phyloP scores from a whole-genome alignment of 805 yeast species.

The Pichia gijzeniarum region DNA sequence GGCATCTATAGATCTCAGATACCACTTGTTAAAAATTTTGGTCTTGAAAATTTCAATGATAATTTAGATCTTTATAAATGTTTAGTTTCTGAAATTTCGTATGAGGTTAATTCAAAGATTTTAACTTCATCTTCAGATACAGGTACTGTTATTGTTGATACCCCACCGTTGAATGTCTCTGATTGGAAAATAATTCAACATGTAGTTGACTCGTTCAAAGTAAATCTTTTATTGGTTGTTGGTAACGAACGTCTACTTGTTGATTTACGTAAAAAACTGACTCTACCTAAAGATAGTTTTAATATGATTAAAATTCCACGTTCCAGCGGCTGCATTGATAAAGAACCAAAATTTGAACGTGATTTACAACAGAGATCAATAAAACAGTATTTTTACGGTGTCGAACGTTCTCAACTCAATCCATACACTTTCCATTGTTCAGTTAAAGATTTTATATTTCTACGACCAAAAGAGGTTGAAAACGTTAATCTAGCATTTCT shows the following conservation, averaged over 20 bases:
- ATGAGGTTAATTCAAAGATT: conserved; percentile 10
- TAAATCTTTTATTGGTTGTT: conserved; percentile 58
- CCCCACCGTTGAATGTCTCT: conserved; percentile 55
- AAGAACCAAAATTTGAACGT: conserved; percentile 63
- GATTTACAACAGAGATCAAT: conserved; percentile 70
- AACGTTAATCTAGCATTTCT: conserved; percentile 15
- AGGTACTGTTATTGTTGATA: conserved; percentile 61
- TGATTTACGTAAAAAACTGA: conserved; percentile 51
- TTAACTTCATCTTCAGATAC: conserved; percentile 7
- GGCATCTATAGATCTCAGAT: conserved; percentile 78
- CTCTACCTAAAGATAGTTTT: conserved; percentile 26
- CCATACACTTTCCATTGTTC: conserved; percentile 83
- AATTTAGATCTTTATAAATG: conserved; percentile 51
- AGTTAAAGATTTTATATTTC: conserved; percentile 52
- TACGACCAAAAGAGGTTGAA: conserved; percentile 41
- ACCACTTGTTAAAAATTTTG: conserved; percentile 79
- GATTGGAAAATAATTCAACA: conserved; percentile 47
- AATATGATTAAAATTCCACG: conserved; percentile 56
- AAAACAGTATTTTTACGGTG: conserved; percentile 87
- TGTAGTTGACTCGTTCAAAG: conserved; percentile 51
- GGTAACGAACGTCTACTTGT: conserved; percentile 67
- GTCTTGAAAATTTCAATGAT: conserved; percentile 52
- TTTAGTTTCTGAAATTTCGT: conserved; percentile 24
- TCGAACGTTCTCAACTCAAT: conserved; percentile 54
- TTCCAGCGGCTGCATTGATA: conserved; percentile 72